phyloP scores from a whole-genome alignment of 2,329 filamentous ascomycete genomes.

The Aspergillus transmontanensis region DNA sequence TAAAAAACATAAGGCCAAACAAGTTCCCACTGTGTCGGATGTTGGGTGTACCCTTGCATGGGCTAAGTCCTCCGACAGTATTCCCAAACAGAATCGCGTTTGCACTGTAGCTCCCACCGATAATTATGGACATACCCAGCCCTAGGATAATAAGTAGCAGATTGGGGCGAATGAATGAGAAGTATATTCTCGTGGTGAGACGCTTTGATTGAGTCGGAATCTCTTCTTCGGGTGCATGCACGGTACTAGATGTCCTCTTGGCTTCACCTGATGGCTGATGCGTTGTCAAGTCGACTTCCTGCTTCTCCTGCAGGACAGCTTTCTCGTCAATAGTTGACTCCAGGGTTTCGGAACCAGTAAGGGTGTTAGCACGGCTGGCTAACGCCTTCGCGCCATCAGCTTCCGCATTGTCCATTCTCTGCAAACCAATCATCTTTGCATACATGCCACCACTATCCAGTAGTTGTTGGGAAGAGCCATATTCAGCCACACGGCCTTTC shows the following conservation, averaged over 20 bases:
- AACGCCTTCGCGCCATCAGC: too few species aligned
- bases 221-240: not conserved
- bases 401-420: conserved; percentile 32
- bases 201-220: not conserved
- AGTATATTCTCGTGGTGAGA: conserved; percentile 14
- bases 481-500: conserved; percentile 35
- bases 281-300: too few species aligned
- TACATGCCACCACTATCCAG: conserved; percentile 44
- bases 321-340: too few species aligned
- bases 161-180: conserved; percentile 47
- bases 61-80: conserved; percentile 57
- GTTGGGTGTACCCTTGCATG: conserved; percentile 51
- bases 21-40: conserved; percentile 55
- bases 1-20: conserved; percentile 60
- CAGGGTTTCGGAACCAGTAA: too few species aligned
- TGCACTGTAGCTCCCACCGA: conserved; percentile 59
- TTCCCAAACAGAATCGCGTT: conserved; percentile 63
- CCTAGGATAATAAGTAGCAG: conserved; percentile 49
- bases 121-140: conserved; percentile 55
- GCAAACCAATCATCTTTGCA: conserved; percentile 54
- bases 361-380: too few species aligned
- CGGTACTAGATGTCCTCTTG: too few species aligned
- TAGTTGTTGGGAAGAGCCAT: conserved; percentile 37
- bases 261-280: too few species aligned
- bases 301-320: too few species aligned